Base-by-base conservation (phyloP, 805 yeast genomes). In the Wickerhamiella lipophila region DNA sequence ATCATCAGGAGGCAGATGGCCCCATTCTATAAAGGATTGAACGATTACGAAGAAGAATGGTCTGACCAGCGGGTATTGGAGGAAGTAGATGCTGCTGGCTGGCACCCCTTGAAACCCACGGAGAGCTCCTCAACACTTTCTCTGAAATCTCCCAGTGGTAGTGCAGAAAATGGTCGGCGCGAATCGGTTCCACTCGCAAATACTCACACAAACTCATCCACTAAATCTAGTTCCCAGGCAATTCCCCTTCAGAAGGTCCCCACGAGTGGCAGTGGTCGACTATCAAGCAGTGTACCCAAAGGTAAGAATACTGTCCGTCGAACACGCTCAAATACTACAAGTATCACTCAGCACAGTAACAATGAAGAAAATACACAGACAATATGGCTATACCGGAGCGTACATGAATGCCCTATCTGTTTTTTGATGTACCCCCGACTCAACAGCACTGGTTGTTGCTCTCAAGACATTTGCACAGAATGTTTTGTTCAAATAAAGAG, bases 401-500 rank as follows among this genome's bases (percentile, higher is more conserved):
- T 85, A 3, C 66, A 73, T 26, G 98, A 92, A 59, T 89, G 98
- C 62, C 97, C 98, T 8, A 89, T 89, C 55, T 89, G 98, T 61
- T 89, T 89, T 62, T 71, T 92, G 8, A 84, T 74, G 60, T 87
- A 81, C 64, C 96, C 97, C 1, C 71, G 75, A 23, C 64, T 88
- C 53, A 92, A 92, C 66, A 64, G 74, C 47, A 81, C 95, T 7
- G 72, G 94, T 41, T 89, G 98, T 64, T 89, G 98, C 63, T 75
- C 76, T 45, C 97, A 89, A 63, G 88, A 94, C 1, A 87, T 89
- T 18, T 92, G 98, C 66, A 75, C 95, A 1, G 97, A 89, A 65
- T 89, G 98, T 62, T 92, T 89, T 73, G 96, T 89, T 9, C 96
- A 89, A 64, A 87, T 89, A 62, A 86, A 84, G 63, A 74, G 98